phyloP scores from a whole-genome alignment of 345 rosid species.

The Moricandia moricandioides region DNA sequence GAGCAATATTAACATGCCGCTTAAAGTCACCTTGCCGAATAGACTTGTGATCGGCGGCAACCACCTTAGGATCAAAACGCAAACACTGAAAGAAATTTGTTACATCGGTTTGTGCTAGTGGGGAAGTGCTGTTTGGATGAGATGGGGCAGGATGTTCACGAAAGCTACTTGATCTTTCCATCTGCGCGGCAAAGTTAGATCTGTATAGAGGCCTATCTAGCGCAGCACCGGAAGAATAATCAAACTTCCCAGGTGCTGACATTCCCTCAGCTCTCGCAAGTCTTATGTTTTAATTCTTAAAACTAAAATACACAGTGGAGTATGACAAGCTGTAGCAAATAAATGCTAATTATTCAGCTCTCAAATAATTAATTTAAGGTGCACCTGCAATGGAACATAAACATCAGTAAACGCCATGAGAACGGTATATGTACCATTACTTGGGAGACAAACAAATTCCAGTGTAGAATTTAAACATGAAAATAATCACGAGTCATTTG shows the following conservation, averaged over 20 bases:
- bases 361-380: conserved; percentile 20
- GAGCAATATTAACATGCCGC: conserved; percentile 59
- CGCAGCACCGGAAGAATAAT: conserved; percentile 63
- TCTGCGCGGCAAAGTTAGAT: conserved; percentile 61
- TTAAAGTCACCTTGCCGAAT: conserved; percentile 72
- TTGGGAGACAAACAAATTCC: conserved; percentile 16
- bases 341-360: conserved; percentile 40
- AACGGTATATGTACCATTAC: not conserved
- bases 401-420: conserved; percentile 5
- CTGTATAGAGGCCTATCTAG: conserved; percentile 77
- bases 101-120: conserved; percentile 61
- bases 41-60: conserved; percentile 72
- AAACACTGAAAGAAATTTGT: conserved; percentile 67
- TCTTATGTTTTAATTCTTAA: conserved; percentile 34
- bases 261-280: conserved; percentile 53
- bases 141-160: conserved; percentile 62
- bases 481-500: not conserved
- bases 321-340: conserved; percentile 62
- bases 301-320: conserved; percentile 48
- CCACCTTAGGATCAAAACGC: conserved; percentile 67
- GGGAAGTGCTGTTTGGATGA: conserved; percentile 58
- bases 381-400: conserved; percentile 47
- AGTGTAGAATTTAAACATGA: conserved; percentile 9
- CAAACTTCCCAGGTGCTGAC: conserved; percentile 86
- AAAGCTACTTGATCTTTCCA: conserved; percentile 87